Base-by-base conservation (phyloP, 768 basidiomycete genomes). In the Phlegmacium glaucopus region DNA sequence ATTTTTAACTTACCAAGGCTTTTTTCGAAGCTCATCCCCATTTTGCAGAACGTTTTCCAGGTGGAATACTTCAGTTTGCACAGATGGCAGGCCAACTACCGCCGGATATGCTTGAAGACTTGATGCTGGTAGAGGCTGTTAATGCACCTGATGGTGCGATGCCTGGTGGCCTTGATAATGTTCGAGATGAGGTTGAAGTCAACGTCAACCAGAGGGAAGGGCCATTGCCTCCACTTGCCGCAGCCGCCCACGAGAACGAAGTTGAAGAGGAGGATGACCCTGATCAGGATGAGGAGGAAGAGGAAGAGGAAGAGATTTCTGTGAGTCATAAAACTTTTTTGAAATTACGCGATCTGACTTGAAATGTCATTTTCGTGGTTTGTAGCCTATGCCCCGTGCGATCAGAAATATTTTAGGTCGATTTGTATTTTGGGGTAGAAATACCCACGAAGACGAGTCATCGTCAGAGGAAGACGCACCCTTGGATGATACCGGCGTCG, bases 1-100 rank as follows among this genome's bases (percentile, higher is more conserved):
- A 16, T 45, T 37, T 60, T 42, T 25, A n/a, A 25, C 39, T 17
- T 35, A n/a, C 29, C 11, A 41, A 76, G 74, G 79, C 65, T 9
- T 71, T 85, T 48, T 83, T 79, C 49, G 76, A 79, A 45, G 84
- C 73, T 16, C 68, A 80, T 53, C 79, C 80, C 7, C 64, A 67
- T 9, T 63, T 90, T 10, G 74, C 71, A 12, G 71, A 70, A 28
- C 75, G 78, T 50, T 79, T 87, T 48, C 84, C 79, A 0, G 85
- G 80, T 0, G 86, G 85, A 1, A 63, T 85, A n/a, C 64, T 80
- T 16, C 78, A 85, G 56, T 81, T 87, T 53, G 76, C 77, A 16
- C 78, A 82, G 60, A 64, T 74, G 59, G 67, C 78, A 34, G 78
- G 61, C 16, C 75, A 82, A 52, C 66, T 78, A 50, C 73, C 79